Percentiles rank a stretch among this genome's conserved stretches.
Evolutionary conservation across 108 stramenopile genomes (phyloP).

Genomic region (Chaetoceros tenuissimus): DNA sequence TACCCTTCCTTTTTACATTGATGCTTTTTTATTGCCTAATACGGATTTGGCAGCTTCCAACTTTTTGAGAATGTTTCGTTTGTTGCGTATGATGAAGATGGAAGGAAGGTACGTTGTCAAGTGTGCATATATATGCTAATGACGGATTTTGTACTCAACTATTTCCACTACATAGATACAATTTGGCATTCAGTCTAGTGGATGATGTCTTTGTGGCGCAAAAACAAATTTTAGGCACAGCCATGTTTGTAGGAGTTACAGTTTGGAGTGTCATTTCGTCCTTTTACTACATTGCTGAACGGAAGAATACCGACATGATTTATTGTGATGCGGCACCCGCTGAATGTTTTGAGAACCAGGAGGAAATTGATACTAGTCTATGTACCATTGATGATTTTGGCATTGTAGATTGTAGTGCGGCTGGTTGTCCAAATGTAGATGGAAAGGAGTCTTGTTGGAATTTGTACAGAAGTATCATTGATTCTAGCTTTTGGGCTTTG

Average conservation of each 20-base stretch:
- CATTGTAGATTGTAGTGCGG: constrained; percentile 52
- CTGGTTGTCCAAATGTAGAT: constrained; percentile 41
- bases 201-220: constrained; percentile 75
- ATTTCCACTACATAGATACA: constrained; percentile 1
- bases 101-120: constrained; percentile 76
- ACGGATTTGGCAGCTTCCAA: constrained; percentile 54
- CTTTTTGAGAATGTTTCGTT: constrained; percentile 86
- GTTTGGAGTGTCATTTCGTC: constrained; percentile 70
- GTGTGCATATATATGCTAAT: too few relatives aligned
- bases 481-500: constrained; percentile 69
- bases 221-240: constrained; percentile 59
- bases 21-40: constrained; percentile 57
- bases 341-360: constrained; percentile 23
- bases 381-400: constrained; percentile 66
- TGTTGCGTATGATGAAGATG: constrained; percentile 84
- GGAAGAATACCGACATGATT: constrained; percentile 64
- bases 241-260: constrained; percentile 78
- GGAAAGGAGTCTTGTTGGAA: constrained; percentile 63
- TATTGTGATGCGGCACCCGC: constrained; percentile 58
- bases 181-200: constrained; percentile 28
- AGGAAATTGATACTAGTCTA: constrained; percentile 46
- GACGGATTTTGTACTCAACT: too few relatives aligned
- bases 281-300: constrained; percentile 81
- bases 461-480: constrained; percentile 57
- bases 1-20: constrained; percentile 84